phyloP scores from a whole-genome alignment of 106 monocot genomes.

The Dendrobium nobile region DNA sequence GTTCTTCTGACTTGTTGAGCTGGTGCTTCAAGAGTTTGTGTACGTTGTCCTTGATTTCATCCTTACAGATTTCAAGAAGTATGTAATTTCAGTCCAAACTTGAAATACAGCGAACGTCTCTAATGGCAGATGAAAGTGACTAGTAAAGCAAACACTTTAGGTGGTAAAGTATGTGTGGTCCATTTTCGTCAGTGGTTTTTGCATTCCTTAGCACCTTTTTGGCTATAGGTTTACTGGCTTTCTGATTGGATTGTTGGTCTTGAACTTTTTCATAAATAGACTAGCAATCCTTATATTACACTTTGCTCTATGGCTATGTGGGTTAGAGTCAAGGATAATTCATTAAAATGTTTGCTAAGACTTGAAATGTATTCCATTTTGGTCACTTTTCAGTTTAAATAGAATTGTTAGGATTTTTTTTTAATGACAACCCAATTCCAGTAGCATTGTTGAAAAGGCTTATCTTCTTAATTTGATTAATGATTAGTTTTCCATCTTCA shows the following conservation, averaged over 20 bases:
- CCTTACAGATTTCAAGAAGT: not conserved
- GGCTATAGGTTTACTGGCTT: not conserved
- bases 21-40: not conserved
- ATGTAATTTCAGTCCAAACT: not conserved
- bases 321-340: not conserved
- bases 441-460: not conserved
- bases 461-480: not conserved
- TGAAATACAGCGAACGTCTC: not conserved
- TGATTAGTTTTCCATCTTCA: not conserved
- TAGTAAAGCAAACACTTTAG: not conserved
- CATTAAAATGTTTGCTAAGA: not conserved
- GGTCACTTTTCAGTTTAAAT: not conserved
- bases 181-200: not conserved
- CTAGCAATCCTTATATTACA: not conserved
- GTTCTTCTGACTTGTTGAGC: not conserved
- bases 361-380: not conserved
- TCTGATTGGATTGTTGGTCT: not conserved
- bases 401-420: not conserved
- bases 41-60: not conserved
- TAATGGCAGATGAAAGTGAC: not conserved
- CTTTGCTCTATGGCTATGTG: not conserved
- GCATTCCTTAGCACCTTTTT: not conserved
- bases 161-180: not conserved
- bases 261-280: not conserved
- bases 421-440: not conserved